Conservation (phyloP, 371 early-diverging fungal species). For the Mortierella sp. region DNA sequence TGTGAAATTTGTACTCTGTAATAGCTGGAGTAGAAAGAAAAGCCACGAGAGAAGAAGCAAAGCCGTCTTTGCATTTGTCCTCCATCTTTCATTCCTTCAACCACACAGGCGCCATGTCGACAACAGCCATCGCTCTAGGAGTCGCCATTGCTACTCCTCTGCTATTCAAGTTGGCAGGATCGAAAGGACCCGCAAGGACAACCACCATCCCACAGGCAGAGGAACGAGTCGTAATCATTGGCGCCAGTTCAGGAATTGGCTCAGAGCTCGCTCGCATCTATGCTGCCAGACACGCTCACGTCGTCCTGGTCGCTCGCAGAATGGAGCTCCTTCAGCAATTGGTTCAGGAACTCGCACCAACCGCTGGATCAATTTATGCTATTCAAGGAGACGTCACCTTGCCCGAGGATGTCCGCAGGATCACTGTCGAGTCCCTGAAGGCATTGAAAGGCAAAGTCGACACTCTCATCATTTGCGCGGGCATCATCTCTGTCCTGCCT, state of each 20-base stretch:
- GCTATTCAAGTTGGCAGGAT: slow-evolving; percentile 1
- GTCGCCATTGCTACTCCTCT: slow-evolving; percentile 19
- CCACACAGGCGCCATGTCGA: neutral
- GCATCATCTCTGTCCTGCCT: slow-evolving; percentile 75
- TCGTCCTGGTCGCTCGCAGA: slow-evolving; percentile 82
- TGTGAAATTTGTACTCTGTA: neutral
- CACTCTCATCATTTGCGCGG: slow-evolving; percentile 80
- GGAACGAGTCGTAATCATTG: slow-evolving; percentile 83
- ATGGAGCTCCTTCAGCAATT: slow-evolving; percentile 65
- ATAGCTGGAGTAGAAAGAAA: neutral
- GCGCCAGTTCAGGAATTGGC: slow-evolving; percentile 90
- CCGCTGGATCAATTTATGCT: slow-evolving; percentile 36
- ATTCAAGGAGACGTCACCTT: slow-evolving; percentile 41
- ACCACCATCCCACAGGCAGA: slow-evolving; percentile 30
- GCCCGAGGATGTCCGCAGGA: slow-evolving; percentile 33
- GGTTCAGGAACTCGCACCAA: slow-evolving; percentile 47
- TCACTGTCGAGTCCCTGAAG: slow-evolving; percentile 33
- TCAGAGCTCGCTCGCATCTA: slow-evolving; percentile 77
- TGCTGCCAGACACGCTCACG: slow-evolving; percentile 77
- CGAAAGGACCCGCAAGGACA: slow-evolving; percentile 27
- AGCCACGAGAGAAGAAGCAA: neutral
- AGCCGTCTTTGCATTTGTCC: neutral
- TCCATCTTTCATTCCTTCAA: neutral
- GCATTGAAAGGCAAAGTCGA: slow-evolving; percentile 64
- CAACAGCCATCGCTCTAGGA: slow-evolving; percentile 11